Percentiles rank a stretch among this genome's conserved stretches.
Evolutionary conservation across 768 basidiomycete species (phyloP).

Genomic region (Termitomyces sp.): DNA sequence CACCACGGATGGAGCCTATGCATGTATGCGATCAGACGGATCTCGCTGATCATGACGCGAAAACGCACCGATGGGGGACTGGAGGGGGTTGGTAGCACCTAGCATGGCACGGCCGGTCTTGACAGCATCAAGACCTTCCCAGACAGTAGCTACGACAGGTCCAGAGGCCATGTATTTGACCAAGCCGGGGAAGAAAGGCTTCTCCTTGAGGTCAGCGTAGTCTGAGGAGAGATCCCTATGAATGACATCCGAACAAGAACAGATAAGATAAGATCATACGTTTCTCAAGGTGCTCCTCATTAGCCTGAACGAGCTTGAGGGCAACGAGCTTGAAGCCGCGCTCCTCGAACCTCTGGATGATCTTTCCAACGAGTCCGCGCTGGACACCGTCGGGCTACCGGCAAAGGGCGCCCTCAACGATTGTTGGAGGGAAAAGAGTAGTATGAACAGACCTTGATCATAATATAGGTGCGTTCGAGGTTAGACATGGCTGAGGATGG

Average conservation of each 20-base stretch:
- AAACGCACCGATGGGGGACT: conserved; percentile 71
- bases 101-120: conserved; percentile 96
- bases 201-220: conserved; percentile 92
- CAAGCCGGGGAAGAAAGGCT: conserved; percentile 94
- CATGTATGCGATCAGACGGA: conserved; percentile 6
- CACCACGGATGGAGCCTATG: conserved; percentile 90
- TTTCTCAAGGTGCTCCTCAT: conserved; percentile 83
- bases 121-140: conserved; percentile 91
- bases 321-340: conserved; percentile 98
- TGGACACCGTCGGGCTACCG: conserved; percentile 96
- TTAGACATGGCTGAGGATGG: conserved; percentile 50
- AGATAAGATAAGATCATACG: conserved; percentile 40
- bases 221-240: conserved; percentile 41
- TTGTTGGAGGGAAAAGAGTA: not conserved
- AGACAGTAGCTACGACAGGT: conserved; percentile 94
- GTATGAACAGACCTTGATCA: conserved; percentile 81
- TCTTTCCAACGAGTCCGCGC: conserved; percentile 90
- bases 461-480: conserved; percentile 94
- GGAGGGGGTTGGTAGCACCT: conserved; percentile 94
- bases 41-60: not conserved
- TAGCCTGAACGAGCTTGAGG: conserved; percentile 82
- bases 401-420: conserved; percentile 9
- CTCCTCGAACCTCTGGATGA: conserved; percentile 94
- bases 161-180: conserved; percentile 96
- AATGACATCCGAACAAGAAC: not conserved